A percentile compares a stretch with the other conserved stretches of the same genome.
phyloP scores from a whole-genome alignment of 2,329 filamentous ascomycete genomes.

The Trichothecium sympodiale region DNA sequence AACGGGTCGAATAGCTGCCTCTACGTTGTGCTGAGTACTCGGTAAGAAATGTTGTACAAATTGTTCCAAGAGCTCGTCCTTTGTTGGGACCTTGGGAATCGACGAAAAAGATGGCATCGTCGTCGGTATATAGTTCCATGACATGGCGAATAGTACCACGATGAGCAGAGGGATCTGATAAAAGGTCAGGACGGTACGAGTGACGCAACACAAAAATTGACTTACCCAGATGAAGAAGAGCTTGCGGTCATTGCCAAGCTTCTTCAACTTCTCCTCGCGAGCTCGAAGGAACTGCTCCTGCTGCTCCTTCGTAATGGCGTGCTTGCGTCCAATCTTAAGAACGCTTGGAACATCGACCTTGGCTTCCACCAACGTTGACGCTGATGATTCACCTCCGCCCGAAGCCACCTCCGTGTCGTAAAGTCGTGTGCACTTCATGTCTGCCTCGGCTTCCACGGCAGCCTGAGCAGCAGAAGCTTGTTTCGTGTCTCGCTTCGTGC shows the following conservation, averaged over 20 bases:
- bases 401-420: slow-evolving; percentile 31
- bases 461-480: slow-evolving; percentile 46
- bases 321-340: slow-evolving; percentile 51
- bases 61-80: too few relatives aligned
- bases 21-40: too few relatives aligned
- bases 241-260: slow-evolving; percentile 51
- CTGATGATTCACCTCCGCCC: slow-evolving; percentile 5
- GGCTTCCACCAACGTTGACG: slow-evolving; percentile 21
- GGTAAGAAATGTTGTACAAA: too few relatives aligned
- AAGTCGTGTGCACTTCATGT: slow-evolving; percentile 42
- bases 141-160: slow-evolving; percentile 35
- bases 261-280: slow-evolving; percentile 52
- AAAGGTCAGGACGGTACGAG: too few relatives aligned
- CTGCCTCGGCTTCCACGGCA: slow-evolving; percentile 46
- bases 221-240: slow-evolving; percentile 60
- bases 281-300: slow-evolving; percentile 51
- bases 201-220: slow-evolving; percentile 4
- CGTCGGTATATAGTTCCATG: slow-evolving; percentile 36
- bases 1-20: too few relatives aligned
- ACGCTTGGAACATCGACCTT: slow-evolving; percentile 30
- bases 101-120: slow-evolving; percentile 11
- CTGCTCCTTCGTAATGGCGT: slow-evolving; percentile 53
- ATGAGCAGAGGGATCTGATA: slow-evolving; percentile 38
- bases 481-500: slow-evolving; percentile 39
- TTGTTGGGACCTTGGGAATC: too few relatives aligned